Evolutionary conservation across 2,329 filamentous ascomycete species (phyloP).

Genomic region (Cladosporium sp.): DNA sequence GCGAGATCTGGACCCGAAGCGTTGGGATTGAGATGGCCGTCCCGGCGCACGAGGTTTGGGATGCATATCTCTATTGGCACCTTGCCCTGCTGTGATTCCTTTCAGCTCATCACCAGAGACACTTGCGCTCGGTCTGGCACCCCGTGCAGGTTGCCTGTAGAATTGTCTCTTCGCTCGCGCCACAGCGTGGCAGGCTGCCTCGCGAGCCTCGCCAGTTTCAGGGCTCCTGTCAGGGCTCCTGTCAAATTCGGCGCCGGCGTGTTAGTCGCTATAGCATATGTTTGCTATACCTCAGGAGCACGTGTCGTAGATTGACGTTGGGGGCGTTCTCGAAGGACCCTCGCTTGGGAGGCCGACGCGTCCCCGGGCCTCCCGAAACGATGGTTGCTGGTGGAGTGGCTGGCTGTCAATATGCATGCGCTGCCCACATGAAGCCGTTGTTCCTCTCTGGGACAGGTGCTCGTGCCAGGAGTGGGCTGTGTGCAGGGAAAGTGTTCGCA

Average conservation of each 20-base stretch:
- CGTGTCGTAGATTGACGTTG: slow-evolving; percentile 10
- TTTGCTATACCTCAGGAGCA: slow-evolving; percentile 2
- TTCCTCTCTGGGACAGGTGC: background rate
- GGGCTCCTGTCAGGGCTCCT: background rate
- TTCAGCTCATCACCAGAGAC: background rate
- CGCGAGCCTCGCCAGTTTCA: background rate
- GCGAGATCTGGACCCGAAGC: background rate
- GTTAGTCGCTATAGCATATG: background rate
- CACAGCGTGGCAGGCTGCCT: background rate
- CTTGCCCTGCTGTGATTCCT: background rate
- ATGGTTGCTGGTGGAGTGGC: background rate
- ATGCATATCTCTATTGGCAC: background rate
- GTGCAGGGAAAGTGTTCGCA: background rate
- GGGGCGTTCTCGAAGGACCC: slow-evolving; percentile 8
- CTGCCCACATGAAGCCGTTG: background rate
- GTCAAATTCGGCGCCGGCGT: slow-evolving; percentile 4
- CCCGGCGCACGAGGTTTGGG: background rate
- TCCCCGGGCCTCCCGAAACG: slow-evolving; percentile 1
- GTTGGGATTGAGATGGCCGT: background rate
- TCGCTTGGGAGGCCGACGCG: slow-evolving; percentile 9
- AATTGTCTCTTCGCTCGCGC: background rate
- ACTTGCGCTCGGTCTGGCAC: background rate
- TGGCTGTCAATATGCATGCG: background rate
- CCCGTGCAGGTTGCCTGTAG: background rate
- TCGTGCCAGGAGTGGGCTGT: background rate